Evolutionary conservation across 768 basidiomycete genomes (phyloP).

Genomic region (Tricholoma matsutake): DNA sequence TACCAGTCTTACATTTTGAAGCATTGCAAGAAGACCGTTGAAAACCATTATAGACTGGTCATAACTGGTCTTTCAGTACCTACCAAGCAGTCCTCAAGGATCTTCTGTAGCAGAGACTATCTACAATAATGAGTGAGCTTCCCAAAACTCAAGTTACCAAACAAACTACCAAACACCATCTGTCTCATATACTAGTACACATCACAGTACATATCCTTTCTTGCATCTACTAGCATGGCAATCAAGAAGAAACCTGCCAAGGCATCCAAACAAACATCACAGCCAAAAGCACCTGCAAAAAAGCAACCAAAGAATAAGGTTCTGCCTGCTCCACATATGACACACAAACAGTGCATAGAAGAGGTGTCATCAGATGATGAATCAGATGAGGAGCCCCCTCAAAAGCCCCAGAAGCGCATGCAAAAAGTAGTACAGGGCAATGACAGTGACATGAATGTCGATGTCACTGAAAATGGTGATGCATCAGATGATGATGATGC

Average conservation of each 20-base stretch:
- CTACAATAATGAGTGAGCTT: background rate
- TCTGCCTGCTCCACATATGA: background rate
- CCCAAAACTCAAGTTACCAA: background rate
- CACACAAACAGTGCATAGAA: background rate
- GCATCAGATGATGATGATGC: background rate
- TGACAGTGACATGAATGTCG: background rate
- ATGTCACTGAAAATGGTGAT: background rate
- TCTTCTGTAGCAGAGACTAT: too few species aligned
- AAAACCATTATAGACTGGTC: background rate
- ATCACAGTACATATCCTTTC: too few species aligned
- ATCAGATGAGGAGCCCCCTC: background rate
- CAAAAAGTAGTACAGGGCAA: background rate
- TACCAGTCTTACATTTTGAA: background rate
- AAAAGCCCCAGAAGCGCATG: background rate
- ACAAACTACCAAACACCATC: constrained; percentile 1
- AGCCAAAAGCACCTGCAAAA: background rate
- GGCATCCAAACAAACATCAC: background rate
- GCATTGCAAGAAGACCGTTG: background rate
- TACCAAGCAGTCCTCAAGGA: background rate
- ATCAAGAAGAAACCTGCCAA: background rate
- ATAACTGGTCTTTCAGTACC: background rate
- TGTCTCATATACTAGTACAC: too few species aligned
- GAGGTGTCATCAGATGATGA: background rate
- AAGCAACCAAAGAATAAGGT: background rate
- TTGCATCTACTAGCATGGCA: background rate